Base-by-base conservation (phyloP, 176 grass and related monocot genomes). In the Ensete glaucum region DNA sequence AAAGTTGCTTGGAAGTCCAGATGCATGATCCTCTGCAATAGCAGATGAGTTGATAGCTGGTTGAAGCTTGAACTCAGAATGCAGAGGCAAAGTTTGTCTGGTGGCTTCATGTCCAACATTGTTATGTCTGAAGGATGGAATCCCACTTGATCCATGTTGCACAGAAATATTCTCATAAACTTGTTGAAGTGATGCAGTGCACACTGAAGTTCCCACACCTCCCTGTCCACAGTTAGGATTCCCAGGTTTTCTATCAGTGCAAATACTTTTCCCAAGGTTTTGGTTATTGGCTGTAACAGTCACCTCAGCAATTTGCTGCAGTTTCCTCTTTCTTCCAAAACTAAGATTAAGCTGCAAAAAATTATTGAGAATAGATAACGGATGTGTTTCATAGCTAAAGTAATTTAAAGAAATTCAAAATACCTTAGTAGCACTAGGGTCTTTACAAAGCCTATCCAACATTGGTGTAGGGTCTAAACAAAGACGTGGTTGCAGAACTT, bases 391-490 rank as follows among this genome's bases (percentile, higher is more conserved):
- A 52, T n/a, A n/a, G 62, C 81, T 76, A 79, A 57, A 54, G 81
- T 68, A 76, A 43, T 83, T 55, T 62, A 58, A 80, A 67, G 23
- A 82, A 79, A 79, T 17, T 29, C 26, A 48, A 50, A 49, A 15
- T 87, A 99, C 95, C 95, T 94, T 94, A 80, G 80, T 78, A 74
- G 86, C 82, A 78, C 79, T 80, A 83, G 95, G 88, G 69, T 87
- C 84, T 71, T 77, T 82, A 89, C 83, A 91, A 78, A 99, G 86
- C 69, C 88, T 82, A 50, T 94, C 95, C 69, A 99, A 85, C 83
- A 74, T 93, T 72, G 90, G 95, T 71, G 84, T 85, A 81, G 95
- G 95, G 69, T 99, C 91, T 67, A 99, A 93, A 72, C 81, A 89
- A 82, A 99, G 90, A 78, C 83, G 66, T 52, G 95, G 88, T 62